Base-by-base conservation (phyloP, 768 basidiomycete genomes). In the Rhizopogon sp. region DNA sequence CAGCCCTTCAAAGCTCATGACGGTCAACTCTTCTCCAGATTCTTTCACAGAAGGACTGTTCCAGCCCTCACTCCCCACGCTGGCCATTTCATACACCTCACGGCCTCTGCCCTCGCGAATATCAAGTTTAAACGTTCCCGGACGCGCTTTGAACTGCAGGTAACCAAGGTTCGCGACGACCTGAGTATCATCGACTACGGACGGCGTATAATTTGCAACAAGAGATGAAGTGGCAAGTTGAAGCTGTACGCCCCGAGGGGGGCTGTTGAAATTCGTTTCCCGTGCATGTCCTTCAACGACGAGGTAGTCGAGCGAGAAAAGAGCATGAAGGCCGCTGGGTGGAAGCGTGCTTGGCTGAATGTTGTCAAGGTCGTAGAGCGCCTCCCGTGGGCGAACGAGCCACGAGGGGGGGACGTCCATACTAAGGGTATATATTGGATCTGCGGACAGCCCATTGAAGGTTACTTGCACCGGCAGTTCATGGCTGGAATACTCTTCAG, bases 121-220 rank as follows among this genome's bases (percentile, higher is more conserved):
- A 60, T 86, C 84, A 1, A 98, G 76, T 44, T 79, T 75, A 74
- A 88, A 95, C 0, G 90, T 84, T 1, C 97, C 97, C 0, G 97
- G 97, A 52, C 81, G 88, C 1, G 90, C 88, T 67, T 93, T 93
- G 75, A 98, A 94, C 66, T 99, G 97, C 53, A 98, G 73, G 70
- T 99, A 99, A 2, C 97, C 97, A 5, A 98, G 75, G 66, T 98
- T 99, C 5, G 89, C 93, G 53, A 97, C 91, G 39, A 98, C 87
- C 55, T 85, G 88, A 0, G 97, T 98, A 61, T 97, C 94, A 6
- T 89, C 91, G 13, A 95, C 75, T 28, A 58, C 47, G 11, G 68
- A 70, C 2, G 74, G 64, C 2, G 58, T 67, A 9, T 62, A 64
- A 50, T 74, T 66, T 5, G 79, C 72, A 1, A 63, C 64, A 17